Conservation (phyloP, 441 rosid genomes). For the Syzygium malaccense region DNA sequence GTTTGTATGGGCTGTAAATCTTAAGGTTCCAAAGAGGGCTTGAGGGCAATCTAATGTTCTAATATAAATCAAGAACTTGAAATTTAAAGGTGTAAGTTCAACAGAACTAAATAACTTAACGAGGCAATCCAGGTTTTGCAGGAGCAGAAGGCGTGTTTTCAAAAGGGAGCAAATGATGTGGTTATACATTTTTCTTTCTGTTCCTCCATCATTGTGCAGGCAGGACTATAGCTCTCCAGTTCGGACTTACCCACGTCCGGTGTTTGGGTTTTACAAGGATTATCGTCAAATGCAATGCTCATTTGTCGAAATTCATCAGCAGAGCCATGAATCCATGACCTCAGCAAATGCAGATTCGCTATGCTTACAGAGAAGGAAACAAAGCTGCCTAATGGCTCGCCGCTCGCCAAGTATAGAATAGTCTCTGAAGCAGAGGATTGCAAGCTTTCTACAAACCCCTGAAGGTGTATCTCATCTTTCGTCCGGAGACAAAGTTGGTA, state of each 20-base stretch:
- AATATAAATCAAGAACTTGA: background rate
- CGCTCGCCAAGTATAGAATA: background rate
- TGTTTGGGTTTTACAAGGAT: background rate
- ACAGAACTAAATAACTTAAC: background rate
- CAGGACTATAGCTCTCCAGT: background rate
- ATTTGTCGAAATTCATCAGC: background rate
- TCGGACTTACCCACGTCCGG: background rate
- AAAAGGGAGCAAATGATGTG: background rate
- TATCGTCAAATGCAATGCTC: background rate
- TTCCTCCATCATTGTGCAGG: background rate
- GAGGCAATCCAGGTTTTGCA: background rate
- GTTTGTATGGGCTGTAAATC: background rate
- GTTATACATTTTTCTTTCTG: background rate
- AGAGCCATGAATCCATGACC: background rate
- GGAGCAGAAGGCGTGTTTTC: background rate
- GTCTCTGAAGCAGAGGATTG: background rate
- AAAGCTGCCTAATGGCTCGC: background rate
- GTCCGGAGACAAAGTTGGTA: background rate
- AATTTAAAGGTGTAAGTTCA: background rate
- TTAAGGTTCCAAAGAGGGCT: background rate
- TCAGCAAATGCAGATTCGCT: background rate
- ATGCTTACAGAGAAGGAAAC: background rate
- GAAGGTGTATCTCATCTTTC: background rate
- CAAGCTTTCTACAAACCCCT: background rate
- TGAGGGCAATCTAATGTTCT: background rate